These are phyloP conservation scores for Thelephora terrestris DNA, from an alignment of 1,284 basidiomycete species.

Conservation along the genomic window DNA sequence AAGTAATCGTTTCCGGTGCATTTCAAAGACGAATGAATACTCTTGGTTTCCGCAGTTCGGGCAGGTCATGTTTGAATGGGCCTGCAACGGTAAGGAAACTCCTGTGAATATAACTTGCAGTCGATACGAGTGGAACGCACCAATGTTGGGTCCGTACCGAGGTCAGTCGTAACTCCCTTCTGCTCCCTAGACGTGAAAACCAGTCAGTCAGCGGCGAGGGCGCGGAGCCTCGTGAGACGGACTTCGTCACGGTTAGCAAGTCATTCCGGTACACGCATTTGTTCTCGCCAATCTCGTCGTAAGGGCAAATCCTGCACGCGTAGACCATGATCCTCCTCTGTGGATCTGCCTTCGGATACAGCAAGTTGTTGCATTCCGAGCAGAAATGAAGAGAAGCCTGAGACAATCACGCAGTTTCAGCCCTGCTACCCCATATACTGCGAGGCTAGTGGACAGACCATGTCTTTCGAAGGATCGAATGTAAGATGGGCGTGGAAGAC, in stretches of 20 bases:
- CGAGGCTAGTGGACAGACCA: neutral
- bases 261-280: conserved; percentile 92
- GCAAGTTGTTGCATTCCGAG: conserved; percentile 88
- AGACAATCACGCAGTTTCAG: neutral
- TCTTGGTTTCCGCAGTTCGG: conserved; percentile 65
- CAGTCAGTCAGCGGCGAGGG: neutral
- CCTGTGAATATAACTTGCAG: neutral
- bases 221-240: conserved; percentile 22
- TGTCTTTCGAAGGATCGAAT: neutral
- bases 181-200: conserved; percentile 58
- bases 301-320: conserved; percentile 87
- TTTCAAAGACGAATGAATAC: conserved; percentile 31
- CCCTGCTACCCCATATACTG: neutral
- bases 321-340: conserved; percentile 84
- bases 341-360: conserved; percentile 88
- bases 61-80: conserved; percentile 64
- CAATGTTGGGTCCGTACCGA: conserved; percentile 88
- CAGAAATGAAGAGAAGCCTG: conserved; percentile 80
- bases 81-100: conserved; percentile 28
- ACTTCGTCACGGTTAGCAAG: conserved; percentile 90
- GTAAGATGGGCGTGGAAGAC: too few species aligned
- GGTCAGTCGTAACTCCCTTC: conserved; percentile 82
- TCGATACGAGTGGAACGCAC: conserved; percentile 29
- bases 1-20: conserved; percentile 1
- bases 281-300: conserved; percentile 80